Evolutionary conservation across 2,329 filamentous ascomycete genomes (phyloP), one percentile per base, ranked within the genome.

Genomic region (Amylocarpus encephaloides): DNA sequence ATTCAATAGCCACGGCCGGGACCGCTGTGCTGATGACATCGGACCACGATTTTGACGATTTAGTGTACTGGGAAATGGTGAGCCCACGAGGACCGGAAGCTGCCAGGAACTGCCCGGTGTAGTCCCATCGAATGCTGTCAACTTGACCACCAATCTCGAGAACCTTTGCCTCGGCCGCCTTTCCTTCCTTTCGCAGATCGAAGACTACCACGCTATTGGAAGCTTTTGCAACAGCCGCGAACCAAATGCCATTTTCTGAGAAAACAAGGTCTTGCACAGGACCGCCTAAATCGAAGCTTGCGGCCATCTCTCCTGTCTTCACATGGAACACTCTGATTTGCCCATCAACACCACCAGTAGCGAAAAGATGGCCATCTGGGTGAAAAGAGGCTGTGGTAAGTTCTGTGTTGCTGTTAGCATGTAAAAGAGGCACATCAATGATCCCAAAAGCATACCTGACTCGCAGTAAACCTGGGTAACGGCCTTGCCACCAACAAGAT

Each of bases 191-290:
- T 61, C 93, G 85, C 53, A 98, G 76, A 68, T 97, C 92, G 75
- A 94, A 97, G 48, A 97, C 82, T 9, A 87, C 87, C 34, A 95
- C 84, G 19, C 77, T 84, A 18, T 82, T 86, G 57, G 90, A 87
- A 29, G 82, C 83, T 67, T 89, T 83, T 51, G 85, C 82, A 6
- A 85, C 84, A 5, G 89, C 86, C 1, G 92, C 92, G 57, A 98
- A 83, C 88, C 91, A 97, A 62, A 88, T 95, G 19, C 93, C 93
- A 61, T 98, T 98, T 68, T 98, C 93, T 0, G 91, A 96, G 70
- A 98, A 98, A 51, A 79, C 77, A 36, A 98, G 72, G 10, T 82
- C 80, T 61, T 87, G 81, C 2, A 96, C 78, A 0, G 90, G 82
- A 0, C 82, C 81, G 6, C 78, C 80, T 1, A 85, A 70, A 16